Evolutionary conservation across 176 grass and related monocot species (phyloP).

Genomic region (Aegilops bicornis): DNA sequence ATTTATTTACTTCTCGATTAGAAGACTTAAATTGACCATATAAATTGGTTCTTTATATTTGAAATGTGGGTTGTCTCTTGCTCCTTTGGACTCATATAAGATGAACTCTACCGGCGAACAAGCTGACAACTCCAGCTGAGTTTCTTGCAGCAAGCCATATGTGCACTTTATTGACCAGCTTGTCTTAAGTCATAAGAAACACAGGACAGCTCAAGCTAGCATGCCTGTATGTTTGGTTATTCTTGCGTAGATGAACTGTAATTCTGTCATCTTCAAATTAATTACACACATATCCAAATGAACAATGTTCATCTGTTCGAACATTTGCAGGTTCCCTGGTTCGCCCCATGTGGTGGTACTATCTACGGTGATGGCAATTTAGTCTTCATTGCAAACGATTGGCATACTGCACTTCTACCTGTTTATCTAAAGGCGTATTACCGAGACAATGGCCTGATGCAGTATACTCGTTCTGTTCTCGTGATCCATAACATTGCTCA

Average conservation of each 20-base stretch:
- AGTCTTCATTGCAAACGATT: slow-evolving; percentile 95
- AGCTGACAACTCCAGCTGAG: background rate
- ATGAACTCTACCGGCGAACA: background rate
- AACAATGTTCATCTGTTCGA: background rate
- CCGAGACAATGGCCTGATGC: slow-evolving; percentile 93
- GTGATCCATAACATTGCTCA: slow-evolving; percentile 98
- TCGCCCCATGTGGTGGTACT: slow-evolving; percentile 70
- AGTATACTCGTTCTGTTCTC: slow-evolving; percentile 75
- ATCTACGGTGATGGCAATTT: slow-evolving; percentile 95
- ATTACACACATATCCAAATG: background rate
- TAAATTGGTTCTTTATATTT: background rate
- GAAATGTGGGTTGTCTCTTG: background rate
- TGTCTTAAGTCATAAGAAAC: background rate
- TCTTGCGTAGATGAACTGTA: background rate
- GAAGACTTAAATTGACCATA: background rate
- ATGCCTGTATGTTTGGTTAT: background rate
- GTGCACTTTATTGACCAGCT: background rate
- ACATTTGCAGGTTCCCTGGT: slow-evolving; percentile 74
- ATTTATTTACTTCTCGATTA: background rate
- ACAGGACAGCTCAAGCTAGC: background rate
- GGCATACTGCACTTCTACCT: slow-evolving; percentile 90
- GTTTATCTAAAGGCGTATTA: slow-evolving; percentile 94
- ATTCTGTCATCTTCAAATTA: background rate
- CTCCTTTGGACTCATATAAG: background rate
- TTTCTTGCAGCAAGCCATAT: slow-evolving; percentile 6